Evolutionary conservation across 495 filamentous ascomycete species (phyloP).

Genomic region (Penicillium roqueforti): DNA sequence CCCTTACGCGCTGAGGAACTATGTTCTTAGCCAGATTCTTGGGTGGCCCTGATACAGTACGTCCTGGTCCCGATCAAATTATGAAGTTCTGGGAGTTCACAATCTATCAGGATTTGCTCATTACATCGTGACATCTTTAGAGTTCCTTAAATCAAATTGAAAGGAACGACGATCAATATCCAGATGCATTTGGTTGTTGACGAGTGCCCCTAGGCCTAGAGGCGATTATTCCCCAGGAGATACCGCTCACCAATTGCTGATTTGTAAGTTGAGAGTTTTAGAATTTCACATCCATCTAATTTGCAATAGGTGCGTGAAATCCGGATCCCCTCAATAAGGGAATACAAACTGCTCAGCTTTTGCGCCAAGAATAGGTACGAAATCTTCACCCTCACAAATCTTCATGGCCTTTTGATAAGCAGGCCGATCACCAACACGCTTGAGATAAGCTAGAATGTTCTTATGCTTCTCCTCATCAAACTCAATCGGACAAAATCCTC

Average conservation of each 20-base stretch:
- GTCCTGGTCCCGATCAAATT: no score
- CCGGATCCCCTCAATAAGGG: not conserved
- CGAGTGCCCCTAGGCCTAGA: not conserved
- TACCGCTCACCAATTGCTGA: not conserved
- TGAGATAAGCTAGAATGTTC: constrained; percentile 24
- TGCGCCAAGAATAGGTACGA: constrained; percentile 17
- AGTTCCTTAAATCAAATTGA: no score
- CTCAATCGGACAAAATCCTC: constrained; percentile 43
- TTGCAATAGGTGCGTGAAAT: not conserved
- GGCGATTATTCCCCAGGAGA: not conserved
- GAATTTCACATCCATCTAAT: not conserved
- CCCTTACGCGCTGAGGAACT: not conserved
- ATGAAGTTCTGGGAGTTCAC: no score
- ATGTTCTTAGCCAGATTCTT: constrained; percentile 8
- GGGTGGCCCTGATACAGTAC: not conserved
- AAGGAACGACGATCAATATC: no score
- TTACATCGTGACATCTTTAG: no score
- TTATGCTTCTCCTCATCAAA: constrained; percentile 25
- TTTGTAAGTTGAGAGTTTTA: not conserved
- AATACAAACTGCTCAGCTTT: constrained; percentile 13
- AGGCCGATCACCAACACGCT: constrained; percentile 22
- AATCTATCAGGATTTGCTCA: not conserved
- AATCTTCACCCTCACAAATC: constrained; percentile 34
- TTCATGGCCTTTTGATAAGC: constrained; percentile 30
- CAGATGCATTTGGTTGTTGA: not conserved